Percentiles rank a stretch among this genome's conserved stretches.
phyloP scores from a whole-genome alignment of 2,329 filamentous ascomycete genomes.

The Ambrosiella beaveri region DNA sequence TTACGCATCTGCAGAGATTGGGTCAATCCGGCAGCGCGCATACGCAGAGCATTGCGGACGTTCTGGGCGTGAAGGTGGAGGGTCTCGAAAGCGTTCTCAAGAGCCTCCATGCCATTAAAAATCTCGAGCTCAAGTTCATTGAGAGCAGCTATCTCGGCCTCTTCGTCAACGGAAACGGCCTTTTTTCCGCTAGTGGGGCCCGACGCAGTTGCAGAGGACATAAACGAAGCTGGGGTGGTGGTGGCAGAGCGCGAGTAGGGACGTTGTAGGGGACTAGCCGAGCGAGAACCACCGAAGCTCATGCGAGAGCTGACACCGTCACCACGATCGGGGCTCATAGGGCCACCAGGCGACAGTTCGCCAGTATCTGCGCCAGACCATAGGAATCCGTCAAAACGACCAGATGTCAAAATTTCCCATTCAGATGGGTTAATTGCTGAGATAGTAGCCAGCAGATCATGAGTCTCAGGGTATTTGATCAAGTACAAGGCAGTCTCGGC shows the following conservation, averaged over 20 bases:
- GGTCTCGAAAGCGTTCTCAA: slow-evolving; percentile 86
- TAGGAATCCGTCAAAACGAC: slow-evolving; percentile 86
- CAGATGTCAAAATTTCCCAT: slow-evolving; percentile 89
- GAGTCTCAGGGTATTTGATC: slow-evolving; percentile 62
- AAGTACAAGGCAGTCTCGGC: slow-evolving; percentile 76
- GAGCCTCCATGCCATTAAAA: slow-evolving; percentile 79
- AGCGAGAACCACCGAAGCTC: slow-evolving; percentile 10
- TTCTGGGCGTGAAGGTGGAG: slow-evolving; percentile 73
- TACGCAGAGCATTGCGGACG: slow-evolving; percentile 61
- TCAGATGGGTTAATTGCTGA: slow-evolving; percentile 80
- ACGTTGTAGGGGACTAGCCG: slow-evolving; percentile 28
- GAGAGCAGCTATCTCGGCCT: slow-evolving; percentile 76
- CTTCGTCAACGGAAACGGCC: slow-evolving; percentile 76
- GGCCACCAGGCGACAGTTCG: slow-evolving; percentile 30
- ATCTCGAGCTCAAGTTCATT: slow-evolving; percentile 89
- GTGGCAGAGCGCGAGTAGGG: slow-evolving; percentile 40
- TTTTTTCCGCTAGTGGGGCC: slow-evolving; percentile 26
- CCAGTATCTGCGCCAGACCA: slow-evolving; percentile 75
- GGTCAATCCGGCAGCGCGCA: slow-evolving; percentile 63
- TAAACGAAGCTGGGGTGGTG: slow-evolving; percentile 39
- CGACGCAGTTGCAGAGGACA: slow-evolving; percentile 37
- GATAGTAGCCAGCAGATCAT: slow-evolving; percentile 74
- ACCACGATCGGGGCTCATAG: slow-evolving; percentile 27
- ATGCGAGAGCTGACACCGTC: slow-evolving; percentile 13
- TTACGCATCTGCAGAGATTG: slow-evolving; percentile 43